Percentiles rank a stretch among this genome's conserved stretches.
These are phyloP conservation scores for Kickxella alabastrina DNA, from an alignment of 192 early-diverging fungal genomes.

Conservation along the genomic window DNA sequence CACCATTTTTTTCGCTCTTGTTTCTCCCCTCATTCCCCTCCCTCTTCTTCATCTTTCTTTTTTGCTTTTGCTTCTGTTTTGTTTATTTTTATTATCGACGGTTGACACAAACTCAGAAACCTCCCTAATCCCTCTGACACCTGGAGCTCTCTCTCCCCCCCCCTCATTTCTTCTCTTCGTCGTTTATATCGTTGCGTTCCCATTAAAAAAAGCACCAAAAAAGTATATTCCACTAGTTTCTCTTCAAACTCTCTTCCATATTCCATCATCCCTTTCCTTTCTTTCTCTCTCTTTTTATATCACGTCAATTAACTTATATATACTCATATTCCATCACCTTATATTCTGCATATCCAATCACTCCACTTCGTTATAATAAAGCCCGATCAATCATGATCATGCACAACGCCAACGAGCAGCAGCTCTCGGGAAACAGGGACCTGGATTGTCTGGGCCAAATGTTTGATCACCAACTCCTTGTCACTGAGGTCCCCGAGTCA, in stretches of 20 bases:
- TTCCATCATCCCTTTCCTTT: constrained; percentile 1
- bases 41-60: neutral
- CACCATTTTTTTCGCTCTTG: neutral
- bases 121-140: neutral
- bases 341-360: neutral
- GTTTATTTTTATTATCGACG: neutral
- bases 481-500: constrained; percentile 42
- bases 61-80: neutral
- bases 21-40: neutral
- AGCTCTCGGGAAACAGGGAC: constrained; percentile 25
- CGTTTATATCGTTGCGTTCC: neutral
- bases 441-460: constrained; percentile 46
- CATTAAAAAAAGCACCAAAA: neutral
- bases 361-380: neutral
- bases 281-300: neutral
- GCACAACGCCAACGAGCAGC: constrained; percentile 1
- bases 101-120: constrained; percentile 1
- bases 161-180: neutral
- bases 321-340: neutral
- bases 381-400: neutral
- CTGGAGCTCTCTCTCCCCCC: neutral
- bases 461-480: constrained; percentile 48
- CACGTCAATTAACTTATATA: neutral
- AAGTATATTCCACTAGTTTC: neutral
- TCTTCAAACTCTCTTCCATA: neutral